A percentile compares a stretch with the other conserved stretches of the same genome.
Evolutionary conservation across 371 early-diverging fungal species (phyloP).

Genomic region (Saksenaea vasiformis): DNA sequence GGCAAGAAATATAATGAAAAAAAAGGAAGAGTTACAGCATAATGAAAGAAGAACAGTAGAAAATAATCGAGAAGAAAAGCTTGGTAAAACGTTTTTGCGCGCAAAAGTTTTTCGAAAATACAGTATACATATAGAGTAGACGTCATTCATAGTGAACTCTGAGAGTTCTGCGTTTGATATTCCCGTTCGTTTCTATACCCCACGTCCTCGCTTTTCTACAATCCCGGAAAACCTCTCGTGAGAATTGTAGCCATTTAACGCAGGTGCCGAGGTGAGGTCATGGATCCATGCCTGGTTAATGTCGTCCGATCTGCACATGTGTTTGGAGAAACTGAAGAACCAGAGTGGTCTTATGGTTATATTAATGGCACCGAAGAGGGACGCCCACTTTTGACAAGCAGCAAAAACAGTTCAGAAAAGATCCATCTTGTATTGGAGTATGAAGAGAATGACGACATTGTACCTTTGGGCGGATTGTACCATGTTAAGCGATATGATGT

Average conservation of each 20-base stretch:
- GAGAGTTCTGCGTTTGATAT: too few species aligned
- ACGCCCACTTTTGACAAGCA: conserved; percentile 3
- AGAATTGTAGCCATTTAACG: background rate
- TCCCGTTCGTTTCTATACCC: too few species aligned
- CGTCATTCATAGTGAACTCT: too few species aligned
- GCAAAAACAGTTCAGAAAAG: conserved; percentile 7
- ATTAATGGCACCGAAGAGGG: conserved; percentile 11
- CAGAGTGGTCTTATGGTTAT: conserved; percentile 7
- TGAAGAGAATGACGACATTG: background rate
- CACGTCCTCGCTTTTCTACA: too few species aligned
- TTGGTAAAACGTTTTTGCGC: too few species aligned
- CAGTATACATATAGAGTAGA: too few species aligned
- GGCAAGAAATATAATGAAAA: too few species aligned
- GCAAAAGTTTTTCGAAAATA: too few species aligned
- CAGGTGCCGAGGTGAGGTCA: background rate
- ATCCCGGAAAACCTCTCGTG: too few species aligned
- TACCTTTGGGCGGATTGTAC: conserved; percentile 12
- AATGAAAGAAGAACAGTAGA: too few species aligned
- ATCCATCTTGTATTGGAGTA: conserved; percentile 8
- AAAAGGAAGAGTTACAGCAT: too few species aligned
- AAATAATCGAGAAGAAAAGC: too few species aligned
- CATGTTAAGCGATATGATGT: conserved; percentile 11
- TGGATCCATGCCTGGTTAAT: background rate
- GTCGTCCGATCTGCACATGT: background rate
- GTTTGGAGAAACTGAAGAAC: conserved; percentile 5